Conservation (phyloP, 164 flowering plant species). For the Vitis rupestris region DNA sequence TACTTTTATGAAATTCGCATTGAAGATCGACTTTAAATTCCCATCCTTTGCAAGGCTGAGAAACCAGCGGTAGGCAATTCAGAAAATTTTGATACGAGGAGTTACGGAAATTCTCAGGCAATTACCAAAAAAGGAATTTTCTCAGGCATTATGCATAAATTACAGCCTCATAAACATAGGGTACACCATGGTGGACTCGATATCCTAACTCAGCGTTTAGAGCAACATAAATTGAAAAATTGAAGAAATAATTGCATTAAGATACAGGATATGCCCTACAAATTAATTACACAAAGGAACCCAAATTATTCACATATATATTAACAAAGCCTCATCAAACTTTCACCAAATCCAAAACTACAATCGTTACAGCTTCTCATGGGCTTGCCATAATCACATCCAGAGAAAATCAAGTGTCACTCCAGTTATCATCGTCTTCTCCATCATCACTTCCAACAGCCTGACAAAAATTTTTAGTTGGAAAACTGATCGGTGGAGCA, state of each 20-base stretch:
- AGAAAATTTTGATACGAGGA: too few relatives aligned
- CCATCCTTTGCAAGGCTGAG: too few relatives aligned
- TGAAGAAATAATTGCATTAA: background rate
- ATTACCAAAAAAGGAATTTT: background rate
- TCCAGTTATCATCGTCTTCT: conserved; percentile 77
- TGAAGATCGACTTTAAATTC: too few relatives aligned
- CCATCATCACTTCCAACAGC: conserved; percentile 78
- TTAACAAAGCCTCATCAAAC: conserved; percentile 8
- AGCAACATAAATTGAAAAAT: conserved; percentile 13
- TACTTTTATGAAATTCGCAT: too few relatives aligned
- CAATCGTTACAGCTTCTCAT: conserved; percentile 1
- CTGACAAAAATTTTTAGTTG: conserved; percentile 29
- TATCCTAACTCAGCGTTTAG: background rate
- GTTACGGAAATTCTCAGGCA: too few relatives aligned
- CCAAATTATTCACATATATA: conserved; percentile 33
- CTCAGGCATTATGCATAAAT: conserved; percentile 9
- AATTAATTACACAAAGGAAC: conserved; percentile 29
- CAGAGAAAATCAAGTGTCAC: conserved; percentile 49
- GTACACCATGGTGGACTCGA: conserved; percentile 11
- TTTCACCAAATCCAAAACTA: conserved; percentile 2
- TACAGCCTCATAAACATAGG: conserved; percentile 1
- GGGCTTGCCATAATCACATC: background rate
- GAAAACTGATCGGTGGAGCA: background rate
- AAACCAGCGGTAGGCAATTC: too few relatives aligned
- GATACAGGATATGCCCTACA: conserved; percentile 17